Percentiles rank a stretch among this genome's conserved stretches.
Conservation (phyloP, 768 basidiomycete genomes). For the Melanogaster broomeanus region DNA sequence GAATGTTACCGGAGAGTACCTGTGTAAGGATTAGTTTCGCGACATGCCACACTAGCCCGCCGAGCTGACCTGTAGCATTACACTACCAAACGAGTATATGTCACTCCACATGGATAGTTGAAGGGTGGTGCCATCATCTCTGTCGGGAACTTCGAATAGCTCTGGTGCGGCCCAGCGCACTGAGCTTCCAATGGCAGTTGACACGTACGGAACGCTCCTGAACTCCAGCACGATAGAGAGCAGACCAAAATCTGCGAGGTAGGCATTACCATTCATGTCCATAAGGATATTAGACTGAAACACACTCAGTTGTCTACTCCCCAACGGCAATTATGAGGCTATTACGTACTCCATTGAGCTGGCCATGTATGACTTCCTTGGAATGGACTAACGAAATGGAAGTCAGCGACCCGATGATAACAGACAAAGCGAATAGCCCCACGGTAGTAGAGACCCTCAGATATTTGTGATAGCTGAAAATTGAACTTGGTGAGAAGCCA, state of each 20-base stretch:
- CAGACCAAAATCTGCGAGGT: slow-evolving; percentile 40
- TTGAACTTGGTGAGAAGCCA: not conserved
- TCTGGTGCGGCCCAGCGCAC: slow-evolving; percentile 50
- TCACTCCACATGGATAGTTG: slow-evolving; percentile 33
- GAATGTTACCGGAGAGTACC: slow-evolving; percentile 28
- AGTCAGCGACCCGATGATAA: not conserved
- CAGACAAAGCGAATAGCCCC: slow-evolving; percentile 13
- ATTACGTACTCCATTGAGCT: slow-evolving; percentile 42
- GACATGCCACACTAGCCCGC: not conserved
- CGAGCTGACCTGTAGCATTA: slow-evolving; percentile 29
- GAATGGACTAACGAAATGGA: slow-evolving; percentile 4
- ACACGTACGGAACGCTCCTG: slow-evolving; percentile 22
- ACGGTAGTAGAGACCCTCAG: slow-evolving; percentile 23
- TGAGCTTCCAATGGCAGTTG: slow-evolving; percentile 42
- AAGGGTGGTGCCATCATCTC: slow-evolving; percentile 20
- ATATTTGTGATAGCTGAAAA: slow-evolving; percentile 3
- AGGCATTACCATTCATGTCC: slow-evolving; percentile 29
- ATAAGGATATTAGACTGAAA: slow-evolving; percentile 38
- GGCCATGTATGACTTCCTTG: slow-evolving; percentile 42
- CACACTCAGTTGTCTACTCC: not conserved
- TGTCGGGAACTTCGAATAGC: slow-evolving; percentile 35
- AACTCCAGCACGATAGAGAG: slow-evolving; percentile 30
- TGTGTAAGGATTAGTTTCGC: slow-evolving; percentile 2
- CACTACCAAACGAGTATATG: slow-evolving; percentile 43
- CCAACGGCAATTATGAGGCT: not conserved